Conservation (phyloP, 2,329 filamentous ascomycete species). For the Colletotrichum noveboracense region DNA sequence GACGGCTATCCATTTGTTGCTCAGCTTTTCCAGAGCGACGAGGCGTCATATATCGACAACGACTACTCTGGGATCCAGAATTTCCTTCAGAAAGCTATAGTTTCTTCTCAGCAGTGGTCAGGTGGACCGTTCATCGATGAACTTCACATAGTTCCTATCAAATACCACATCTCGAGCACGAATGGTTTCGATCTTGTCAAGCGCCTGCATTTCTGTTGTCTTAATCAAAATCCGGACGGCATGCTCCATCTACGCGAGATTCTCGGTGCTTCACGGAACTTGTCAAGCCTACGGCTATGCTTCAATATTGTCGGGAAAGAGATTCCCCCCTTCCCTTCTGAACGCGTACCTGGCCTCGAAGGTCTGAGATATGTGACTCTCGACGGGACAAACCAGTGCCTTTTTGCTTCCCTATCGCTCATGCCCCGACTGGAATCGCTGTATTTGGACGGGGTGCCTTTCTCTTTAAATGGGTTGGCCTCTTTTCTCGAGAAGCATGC, state of each 20-base stretch:
- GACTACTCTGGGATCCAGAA: background rate
- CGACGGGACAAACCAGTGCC: background rate
- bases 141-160: background rate
- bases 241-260: background rate
- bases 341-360: background rate
- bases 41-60: rapidly evolving
- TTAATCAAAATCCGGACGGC: background rate
- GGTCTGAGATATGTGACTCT: background rate
- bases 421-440: background rate
- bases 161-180: no score
- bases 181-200: background rate
- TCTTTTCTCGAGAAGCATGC: background rate
- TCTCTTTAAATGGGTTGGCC: background rate
- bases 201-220: background rate
- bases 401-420: background rate
- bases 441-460: background rate
- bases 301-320: background rate
- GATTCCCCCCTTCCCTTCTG: background rate
- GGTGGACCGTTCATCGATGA: background rate
- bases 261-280: background rate
- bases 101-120: background rate
- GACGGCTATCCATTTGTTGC: background rate
- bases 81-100: background rate
- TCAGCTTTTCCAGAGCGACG: background rate
- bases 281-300: background rate